phyloP scores from a whole-genome alignment of 129 eudicot species.

The Centrapalus pauciflorus region DNA sequence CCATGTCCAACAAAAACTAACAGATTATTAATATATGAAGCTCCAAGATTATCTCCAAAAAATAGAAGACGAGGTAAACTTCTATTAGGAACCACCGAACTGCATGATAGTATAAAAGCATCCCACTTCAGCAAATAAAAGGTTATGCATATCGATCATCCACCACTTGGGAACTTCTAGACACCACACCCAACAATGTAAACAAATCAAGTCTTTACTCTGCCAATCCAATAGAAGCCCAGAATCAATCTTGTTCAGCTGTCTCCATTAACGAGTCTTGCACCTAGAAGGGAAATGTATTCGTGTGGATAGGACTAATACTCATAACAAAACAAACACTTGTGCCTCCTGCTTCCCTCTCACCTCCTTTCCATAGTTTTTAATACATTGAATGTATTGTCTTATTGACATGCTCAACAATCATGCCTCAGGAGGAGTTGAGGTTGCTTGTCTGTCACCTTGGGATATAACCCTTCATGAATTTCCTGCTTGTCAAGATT shows the following conservation, averaged over 20 bases:
- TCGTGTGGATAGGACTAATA: background rate
- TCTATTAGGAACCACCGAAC: background rate
- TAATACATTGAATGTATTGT: background rate
- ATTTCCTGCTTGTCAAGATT: constrained; percentile 7
- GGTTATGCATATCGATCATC: background rate
- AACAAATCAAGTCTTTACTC: background rate
- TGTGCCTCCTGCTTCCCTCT: background rate
- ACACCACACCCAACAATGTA: background rate
- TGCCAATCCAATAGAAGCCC: background rate
- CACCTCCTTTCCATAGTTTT: background rate
- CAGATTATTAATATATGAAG: background rate
- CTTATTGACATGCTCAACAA: background rate
- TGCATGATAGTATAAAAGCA: background rate
- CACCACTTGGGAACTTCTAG: background rate
- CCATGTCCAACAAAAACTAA: background rate
- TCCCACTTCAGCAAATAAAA: background rate
- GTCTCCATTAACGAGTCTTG: background rate
- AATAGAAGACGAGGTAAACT: background rate
- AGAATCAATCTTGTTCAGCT: background rate
- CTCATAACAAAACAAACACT: background rate
- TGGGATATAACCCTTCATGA: constrained; percentile 2
- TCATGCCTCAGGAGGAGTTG: background rate
- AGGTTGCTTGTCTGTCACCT: background rate
- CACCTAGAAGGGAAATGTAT: background rate
- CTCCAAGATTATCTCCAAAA: background rate